Base-by-base conservation (phyloP, 768 basidiomycete species). In the Leucocoprinus birnbaumii region DNA sequence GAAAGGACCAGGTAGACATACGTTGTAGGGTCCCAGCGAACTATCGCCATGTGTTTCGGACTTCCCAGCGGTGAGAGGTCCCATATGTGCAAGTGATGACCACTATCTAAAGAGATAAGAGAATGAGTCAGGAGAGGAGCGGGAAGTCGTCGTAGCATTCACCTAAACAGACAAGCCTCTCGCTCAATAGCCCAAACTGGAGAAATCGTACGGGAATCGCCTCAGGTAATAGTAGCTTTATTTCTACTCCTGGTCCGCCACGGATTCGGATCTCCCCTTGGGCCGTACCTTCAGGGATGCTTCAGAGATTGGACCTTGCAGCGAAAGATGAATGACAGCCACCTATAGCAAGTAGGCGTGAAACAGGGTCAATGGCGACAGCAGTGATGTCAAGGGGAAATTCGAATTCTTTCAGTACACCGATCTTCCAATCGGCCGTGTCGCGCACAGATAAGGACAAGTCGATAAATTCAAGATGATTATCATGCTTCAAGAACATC, bases 221-320 rank as follows among this genome's bases (percentile, higher is more conserved):
- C 44, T 82, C 72, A 9, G 79, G 78, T 10, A 86, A 62, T 14
- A 62, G 64, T 27, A 87, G 63, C 51, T 67, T 77, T 42, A 67
- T 67, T 49, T 84, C 76, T 11, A 92, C 87, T 3, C 86, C 82
- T 2, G 85, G 79, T 4, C 80, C 75, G 1, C 93, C 94, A 59
- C 84, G 80, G 22, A 94, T 59, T 53, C 85, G 75, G 31, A 94
- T 76, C 1, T 65, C 54, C 0, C 93, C 91, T n/a, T 68, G 64
- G 3, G 77, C 66, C 0, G 89, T 91, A 2, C 88, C 91, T 87
- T 44, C 4, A 13, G 43, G 59, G 50, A 46, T 37, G 14, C 31
- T 43, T 57, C 42, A 55, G 50, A 56, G 47, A 44, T n/a, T 22
- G 43, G 54, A 37, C 13, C 3, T 10, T 43, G 27, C 22, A 47